Base-by-base conservation (phyloP, 495 filamentous ascomycete species). In the Xylaria sp. region DNA sequence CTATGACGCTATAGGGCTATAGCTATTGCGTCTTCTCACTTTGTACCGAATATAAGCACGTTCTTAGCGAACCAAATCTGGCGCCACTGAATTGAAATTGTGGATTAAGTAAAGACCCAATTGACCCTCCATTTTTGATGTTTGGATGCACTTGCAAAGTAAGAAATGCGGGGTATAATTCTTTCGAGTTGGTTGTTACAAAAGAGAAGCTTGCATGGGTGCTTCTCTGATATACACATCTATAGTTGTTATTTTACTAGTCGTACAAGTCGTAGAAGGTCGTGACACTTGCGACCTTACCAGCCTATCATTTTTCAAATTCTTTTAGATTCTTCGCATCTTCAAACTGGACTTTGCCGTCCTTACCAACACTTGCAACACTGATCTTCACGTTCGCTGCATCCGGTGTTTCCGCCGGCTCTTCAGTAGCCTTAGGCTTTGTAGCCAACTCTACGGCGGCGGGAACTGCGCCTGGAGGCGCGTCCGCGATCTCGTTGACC, bases 401-500 rank as follows among this genome's bases (percentile, higher is more conserved):
- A n/a, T 85, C 77, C 15, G 80, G 76, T 33, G 76, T 72, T 73
- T 82, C 75, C 8, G 67, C 59, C 31, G 48, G 69, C 64, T 77
- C 74, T 40, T 83, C 83, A 50, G 75, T 63, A 29, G 29, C n/a
- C 74, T 82, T 79, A 35, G 82, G 80, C 75, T 75, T 79, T n/a
- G 72, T 78, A 14, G 75, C 77, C n/a, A 82, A 57, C 59, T 85
- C 82, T 5, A 90, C 78, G 19, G 85, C 82, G 26, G 80, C 73
- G 31, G 89, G 81, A 7, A 87, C 81, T 0, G 83, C 84, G 1
- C 90, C 88, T 21, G 89, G 83, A 53, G 94, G 88, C 1, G 89
- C 80, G 71, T 92, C 90, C 0, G 96, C 95, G 41, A 97, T 88
- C 81, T 98, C 96, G 70, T 94, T 93, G 67, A 97, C 88, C 67